Base-by-base conservation (phyloP, 1,284 basidiomycete genomes). In the Sphagnurus paluster region DNA sequence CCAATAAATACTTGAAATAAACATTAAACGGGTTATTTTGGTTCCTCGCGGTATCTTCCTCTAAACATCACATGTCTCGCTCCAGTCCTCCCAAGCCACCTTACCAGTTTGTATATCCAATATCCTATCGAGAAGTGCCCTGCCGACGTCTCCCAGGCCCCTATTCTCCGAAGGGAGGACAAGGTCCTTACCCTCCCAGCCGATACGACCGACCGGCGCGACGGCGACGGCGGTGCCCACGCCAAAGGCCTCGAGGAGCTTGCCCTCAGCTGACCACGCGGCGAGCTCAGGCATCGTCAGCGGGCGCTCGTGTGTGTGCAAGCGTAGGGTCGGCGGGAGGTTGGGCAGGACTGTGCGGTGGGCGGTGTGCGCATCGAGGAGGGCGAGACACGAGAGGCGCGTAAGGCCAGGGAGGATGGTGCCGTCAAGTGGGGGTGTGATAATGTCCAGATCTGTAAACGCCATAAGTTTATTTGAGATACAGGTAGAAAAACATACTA, bases 381-480 rank as follows among this genome's bases (percentile, higher is more conserved):
- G 80, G 2, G 64, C 62, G 28, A 94, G 71, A 39, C 84, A 79
- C 3, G 87, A 90, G 35, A 78, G 79, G 14, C 92, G 80, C 0
- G 91, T 93, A 2, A 93, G 76, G 3, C 84, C 84, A 0, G 84
- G 84, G 0, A 88, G 72, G 54, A 88, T 86, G 13, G 79, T 85
- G 17, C 84, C 90, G 58, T 90, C 85, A 46, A 93, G 69, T 1
- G 85, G 79, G 0, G 90, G 87, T 0, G 90, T 93, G 41, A 86
- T 59, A 33, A 90, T 62, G 50, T 89, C 84, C 41, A 82, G 51
- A 19, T 74, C 86, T 83, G 44, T 5, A 7, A 8, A 19, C 45
- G 49, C 44, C 17, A 25, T 29, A 24, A 25, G n/a, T n/a, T n/a
- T n/a, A n/a, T n/a, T n/a, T n/a, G n/a, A n/a, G n/a, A n/a, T n/a